Conservation (phyloP, 352 stramenopile genomes). For the Globisporangium apiculatum region DNA sequence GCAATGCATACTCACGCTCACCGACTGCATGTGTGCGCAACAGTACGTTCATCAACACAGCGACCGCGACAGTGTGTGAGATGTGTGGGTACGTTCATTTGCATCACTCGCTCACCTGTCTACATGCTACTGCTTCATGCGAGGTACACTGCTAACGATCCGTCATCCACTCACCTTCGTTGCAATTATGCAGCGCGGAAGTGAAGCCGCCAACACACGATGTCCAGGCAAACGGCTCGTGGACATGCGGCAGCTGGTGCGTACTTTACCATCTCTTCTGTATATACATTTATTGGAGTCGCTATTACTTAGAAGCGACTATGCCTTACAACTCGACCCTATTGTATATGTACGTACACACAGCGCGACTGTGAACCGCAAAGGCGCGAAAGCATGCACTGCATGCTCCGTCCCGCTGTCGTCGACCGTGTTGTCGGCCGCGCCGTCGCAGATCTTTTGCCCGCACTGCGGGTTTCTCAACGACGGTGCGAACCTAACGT, state of each 20-base stretch:
- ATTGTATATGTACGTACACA: neutral
- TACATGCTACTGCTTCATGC: too few species aligned
- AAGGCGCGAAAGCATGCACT: constrained; percentile 51
- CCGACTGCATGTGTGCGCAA: neutral
- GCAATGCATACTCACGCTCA: neutral
- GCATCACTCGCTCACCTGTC: neutral
- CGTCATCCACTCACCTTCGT: neutral
- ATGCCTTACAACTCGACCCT: too few species aligned
- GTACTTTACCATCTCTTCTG: neutral
- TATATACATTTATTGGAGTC: neutral
- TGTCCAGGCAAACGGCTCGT: constrained; percentile 56
- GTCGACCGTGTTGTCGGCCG: constrained; percentile 53
- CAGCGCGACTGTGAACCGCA: constrained; percentile 50
- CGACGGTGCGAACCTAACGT: constrained; percentile 52
- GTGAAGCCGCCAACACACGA: constrained; percentile 65
- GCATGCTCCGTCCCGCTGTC: constrained; percentile 57
- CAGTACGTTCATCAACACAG: constrained; percentile 67
- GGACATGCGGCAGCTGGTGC: constrained; percentile 70
- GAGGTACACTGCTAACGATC: too few species aligned
- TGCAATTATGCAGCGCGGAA: constrained; percentile 22
- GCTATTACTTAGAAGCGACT: too few species aligned
- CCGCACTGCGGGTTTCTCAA: constrained; percentile 71
- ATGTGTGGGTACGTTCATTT: constrained; percentile 60
- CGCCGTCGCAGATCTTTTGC: constrained; percentile 73
- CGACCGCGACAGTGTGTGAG: constrained; percentile 41